Base-by-base conservation (phyloP, 1,284 basidiomycete species). In the Tilletiaria anomala region DNA sequence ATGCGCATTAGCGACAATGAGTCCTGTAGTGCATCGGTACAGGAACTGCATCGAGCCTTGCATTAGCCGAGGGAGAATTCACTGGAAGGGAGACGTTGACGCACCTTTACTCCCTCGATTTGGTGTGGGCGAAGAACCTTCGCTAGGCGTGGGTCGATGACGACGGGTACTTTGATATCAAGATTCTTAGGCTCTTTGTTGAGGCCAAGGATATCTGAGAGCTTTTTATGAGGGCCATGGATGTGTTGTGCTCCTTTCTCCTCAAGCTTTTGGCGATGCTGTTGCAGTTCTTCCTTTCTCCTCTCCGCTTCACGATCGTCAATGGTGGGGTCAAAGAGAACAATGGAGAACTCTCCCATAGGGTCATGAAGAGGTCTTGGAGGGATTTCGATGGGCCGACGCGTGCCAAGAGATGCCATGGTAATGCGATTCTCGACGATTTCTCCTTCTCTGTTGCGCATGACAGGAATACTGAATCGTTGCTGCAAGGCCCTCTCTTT, bases 271-370 rank as follows among this genome's bases (percentile, higher is more conserved):
- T 18, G 23, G 12, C 36, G 42, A 17, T 43, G 44, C 36, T 48
- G 22, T 21, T 50, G 52, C 1, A 49, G n/a, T 20, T 51, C 46
- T 14, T 47, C 53, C 23, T 54, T 53, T n/a, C 51, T 54, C 14
- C 37, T 23, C 37, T 61, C 60, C 1, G 54, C 54, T 33, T 65
- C 59, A 31, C 43, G 48, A 19, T 66, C 81, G 62, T 99, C 89
- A 35, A 93, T 79, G 0, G 91, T 97, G 0, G 91, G 91, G 61
- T 99, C 91, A 65, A 87, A 99, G 3, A 96, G 71, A 0, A 99
- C 93, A 50, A 99, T 91, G 0, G 93, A 88, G 66, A 93, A 88
- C 60, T 96, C 89, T 42, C 82, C 79, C 83, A 99, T 91, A 0
- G 89, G 93, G 65, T 99, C 88, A 61, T 91, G 82, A 12, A 96